Evolutionary conservation across 2,329 filamentous ascomycete genomes (phyloP).

Genomic region (Cytospora piceicola): DNA sequence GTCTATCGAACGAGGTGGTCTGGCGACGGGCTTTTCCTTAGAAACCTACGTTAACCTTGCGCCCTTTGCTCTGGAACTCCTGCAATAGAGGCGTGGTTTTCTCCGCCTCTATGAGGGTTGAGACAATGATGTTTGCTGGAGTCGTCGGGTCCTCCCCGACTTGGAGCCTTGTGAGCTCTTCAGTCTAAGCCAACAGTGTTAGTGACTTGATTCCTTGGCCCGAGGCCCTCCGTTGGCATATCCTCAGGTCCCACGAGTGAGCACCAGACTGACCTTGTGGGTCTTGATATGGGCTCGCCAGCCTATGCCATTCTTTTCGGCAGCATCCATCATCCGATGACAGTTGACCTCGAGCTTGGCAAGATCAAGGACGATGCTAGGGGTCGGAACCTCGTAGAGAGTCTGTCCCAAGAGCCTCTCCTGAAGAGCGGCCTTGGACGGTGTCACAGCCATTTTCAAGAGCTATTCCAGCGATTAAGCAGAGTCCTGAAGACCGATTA

Average conservation of each 20-base stretch:
- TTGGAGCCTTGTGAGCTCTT: slow-evolving; percentile 69
- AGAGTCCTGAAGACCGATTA: background rate
- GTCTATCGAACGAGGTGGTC: background rate
- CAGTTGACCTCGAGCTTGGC: slow-evolving; percentile 71
- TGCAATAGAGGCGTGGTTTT: slow-evolving; percentile 63
- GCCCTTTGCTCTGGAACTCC: slow-evolving; percentile 57
- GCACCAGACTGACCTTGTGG: slow-evolving; percentile 64
- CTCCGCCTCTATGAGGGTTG: slow-evolving; percentile 76
- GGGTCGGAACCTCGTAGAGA: slow-evolving; percentile 64
- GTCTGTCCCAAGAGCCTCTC: slow-evolving; percentile 61
- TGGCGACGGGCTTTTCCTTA: background rate
- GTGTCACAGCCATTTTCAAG: slow-evolving; percentile 9
- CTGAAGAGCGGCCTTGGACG: slow-evolving; percentile 43
- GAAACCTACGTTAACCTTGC: slow-evolving; percentile 60
- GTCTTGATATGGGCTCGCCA: slow-evolving; percentile 84
- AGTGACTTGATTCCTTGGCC: background rate
- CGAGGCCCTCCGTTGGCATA: background rate
- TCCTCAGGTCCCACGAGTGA: background rate
- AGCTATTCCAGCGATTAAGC: background rate
- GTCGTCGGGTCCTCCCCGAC: slow-evolving; percentile 58
- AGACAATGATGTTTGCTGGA: slow-evolving; percentile 68
- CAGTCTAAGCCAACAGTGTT: slow-evolving; percentile 52
- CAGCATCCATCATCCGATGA: slow-evolving; percentile 69
- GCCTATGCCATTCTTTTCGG: slow-evolving; percentile 59
- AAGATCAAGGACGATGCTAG: slow-evolving; percentile 70